Evolutionary conservation across 2,329 filamentous ascomycete genomes (phyloP), one percentile per base, ranked within the genome.

Genomic region (Furcasterigmium sp.): DNA sequence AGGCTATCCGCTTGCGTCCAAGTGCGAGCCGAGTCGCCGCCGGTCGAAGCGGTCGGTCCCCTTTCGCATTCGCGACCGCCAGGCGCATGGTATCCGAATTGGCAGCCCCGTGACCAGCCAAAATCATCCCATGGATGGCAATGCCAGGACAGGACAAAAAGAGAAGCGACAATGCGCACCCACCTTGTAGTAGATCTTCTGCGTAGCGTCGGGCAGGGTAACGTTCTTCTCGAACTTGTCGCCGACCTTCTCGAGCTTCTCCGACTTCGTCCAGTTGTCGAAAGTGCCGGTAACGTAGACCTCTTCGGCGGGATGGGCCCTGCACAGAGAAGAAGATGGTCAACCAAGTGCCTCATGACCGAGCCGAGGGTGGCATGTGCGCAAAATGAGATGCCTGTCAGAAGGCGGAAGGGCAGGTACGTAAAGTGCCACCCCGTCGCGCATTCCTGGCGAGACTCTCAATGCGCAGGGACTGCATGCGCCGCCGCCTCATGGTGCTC

Each of bases 251-350:
- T 90, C 82, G 45, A 98, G 78, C 71, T 86, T 80, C 63, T 91
- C 80, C 44, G 82, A 89, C 75, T 93, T 91, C 53, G 78, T 77
- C 93, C 93, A 98, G 70, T 88, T 78, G 69, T 97, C 91, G 62
- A 97, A 97, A 50, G 87, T 91, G 62, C 93, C 93, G 32, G 91
- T 97, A 56, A 97, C 93, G 67, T 85, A 91, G 64, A 97, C 91
- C 62, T 94, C 86, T 54, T 83, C 77, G 61, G 87, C 91, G 56
- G 82, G 73, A 64, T 93, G 84, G 61, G 85, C 81, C 91, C 91
- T 96, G 68, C 54, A 58, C n/a, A 8, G 21, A 34, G 26, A 8
- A 30, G 19, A 39, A 23, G 28, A 11, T n/a, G 23, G 44, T 50
- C 46, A 50, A 46, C 46, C 29, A 40, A 18, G 42, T 39, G 38